Conservation (phyloP, 305 asterid genomes). For the Plantago coronopus region DNA sequence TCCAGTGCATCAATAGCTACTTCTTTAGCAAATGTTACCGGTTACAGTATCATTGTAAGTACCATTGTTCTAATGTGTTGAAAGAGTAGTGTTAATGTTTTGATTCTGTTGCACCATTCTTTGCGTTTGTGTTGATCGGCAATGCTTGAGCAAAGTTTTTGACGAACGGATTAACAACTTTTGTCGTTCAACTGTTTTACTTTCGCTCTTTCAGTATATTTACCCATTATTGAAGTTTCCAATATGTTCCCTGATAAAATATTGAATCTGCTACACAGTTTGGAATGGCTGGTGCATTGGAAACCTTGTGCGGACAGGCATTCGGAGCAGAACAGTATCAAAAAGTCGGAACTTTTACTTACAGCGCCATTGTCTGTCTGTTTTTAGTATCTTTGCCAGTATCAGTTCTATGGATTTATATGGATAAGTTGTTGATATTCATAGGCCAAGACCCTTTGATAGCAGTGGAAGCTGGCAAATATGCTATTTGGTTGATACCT, state of each 20-base stretch:
- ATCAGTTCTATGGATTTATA: constrained; percentile 28
- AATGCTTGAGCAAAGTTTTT: not conserved
- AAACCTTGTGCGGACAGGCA: constrained; percentile 43
- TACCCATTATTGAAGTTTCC: not conserved
- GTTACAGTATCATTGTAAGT: constrained; percentile 31
- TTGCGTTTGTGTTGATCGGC: not conserved
- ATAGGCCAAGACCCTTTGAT: constrained; percentile 34
- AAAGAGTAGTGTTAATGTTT: not conserved
- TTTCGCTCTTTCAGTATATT: not conserved
- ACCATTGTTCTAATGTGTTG: not conserved
- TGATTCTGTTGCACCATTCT: not conserved
- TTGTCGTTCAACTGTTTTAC: too few relatives aligned
- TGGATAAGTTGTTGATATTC: constrained; percentile 28
- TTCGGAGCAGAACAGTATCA: constrained; percentile 33
- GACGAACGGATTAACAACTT: not conserved
- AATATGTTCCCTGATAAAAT: not conserved
- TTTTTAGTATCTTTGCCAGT: constrained; percentile 28
- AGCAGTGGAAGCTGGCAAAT: constrained; percentile 27
- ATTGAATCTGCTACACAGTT: constrained; percentile 14
- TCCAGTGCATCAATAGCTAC: constrained; percentile 30
- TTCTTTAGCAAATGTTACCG: constrained; percentile 29
- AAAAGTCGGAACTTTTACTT: constrained; percentile 32
- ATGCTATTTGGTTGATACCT: constrained; percentile 25
- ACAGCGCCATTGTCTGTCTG: constrained; percentile 26
- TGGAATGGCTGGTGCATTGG: constrained; percentile 40